Evolutionary conservation across 1,139 yeast genomes (phyloP), one percentile per base, ranked within the genome.

Genomic region (Waltiozyma sp.): DNA sequence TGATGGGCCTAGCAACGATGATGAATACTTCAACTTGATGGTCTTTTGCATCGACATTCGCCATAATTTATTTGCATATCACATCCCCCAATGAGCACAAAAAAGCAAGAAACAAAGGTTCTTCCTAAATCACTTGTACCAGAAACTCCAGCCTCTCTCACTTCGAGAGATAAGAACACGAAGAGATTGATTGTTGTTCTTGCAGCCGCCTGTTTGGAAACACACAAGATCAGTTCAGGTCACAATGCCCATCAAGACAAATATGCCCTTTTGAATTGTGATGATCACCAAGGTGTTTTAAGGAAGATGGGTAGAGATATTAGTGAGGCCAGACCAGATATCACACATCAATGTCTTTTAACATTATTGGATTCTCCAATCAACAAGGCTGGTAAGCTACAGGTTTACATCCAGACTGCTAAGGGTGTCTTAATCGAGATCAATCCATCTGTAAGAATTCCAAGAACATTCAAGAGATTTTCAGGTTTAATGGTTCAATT

Each of bases 401-500:
- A 91, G 65, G 98, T 91, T 16, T 91, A 89, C 65, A 89, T 91
- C 49, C 96, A 87, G 55, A 91, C 98, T 3, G 93, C 96, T 15
- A 76, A 93, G 53, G 96, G 96, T 33, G 96, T 91, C 16, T 75
- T 91, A 52, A 78, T 91, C 57, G 98, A 91, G 64, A 95, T 93
- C 46, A 91, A 91, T 60, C 98, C 98, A 40, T 75, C 88, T 39
- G 97, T 91, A 42, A 81, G 98, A 65, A 91, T 91, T 56, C 98
- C 98, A 46, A 81, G 98, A 70, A 91, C 98, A 1, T 91, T 91
- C 68, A 91, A 91, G 66, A 80, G 98, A 64, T 91, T 91, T 60
- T 86, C 96, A 9, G 98, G 98, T 14, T 75, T 91, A 52, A 91
- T 91, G 97, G 98, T 91, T 40, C 98, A 91, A 64, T 72, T 91